Conservation (phyloP, 164 flowering plant species). For the Piper longum region DNA sequence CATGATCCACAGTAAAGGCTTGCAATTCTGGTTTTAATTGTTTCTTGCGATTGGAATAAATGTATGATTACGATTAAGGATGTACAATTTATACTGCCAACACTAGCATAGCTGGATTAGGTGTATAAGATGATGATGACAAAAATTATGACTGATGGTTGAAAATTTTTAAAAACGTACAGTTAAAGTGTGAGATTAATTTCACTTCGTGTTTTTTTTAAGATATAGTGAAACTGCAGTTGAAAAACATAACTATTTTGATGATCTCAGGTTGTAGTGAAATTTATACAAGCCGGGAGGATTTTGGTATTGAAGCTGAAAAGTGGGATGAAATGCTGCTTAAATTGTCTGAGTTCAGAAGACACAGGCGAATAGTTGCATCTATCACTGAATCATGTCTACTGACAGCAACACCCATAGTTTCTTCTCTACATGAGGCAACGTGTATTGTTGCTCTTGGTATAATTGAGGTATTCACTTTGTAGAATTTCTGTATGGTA, state of each 20-base stretch:
- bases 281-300: not conserved
- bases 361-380: constrained; percentile 65
- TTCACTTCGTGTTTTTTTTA: no score
- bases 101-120: no score
- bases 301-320: constrained; percentile 15
- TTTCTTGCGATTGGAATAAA: no score
- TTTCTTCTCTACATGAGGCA: constrained; percentile 51
- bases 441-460: constrained; percentile 56
- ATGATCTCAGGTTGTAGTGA: not conserved
- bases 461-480: constrained; percentile 53
- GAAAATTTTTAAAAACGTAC: not conserved
- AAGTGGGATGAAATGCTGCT: constrained; percentile 45
- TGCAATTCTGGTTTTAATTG: no score
- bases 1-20: no score
- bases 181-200: not conserved
- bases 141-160: not conserved
- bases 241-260: not conserved
- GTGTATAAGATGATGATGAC: no score
- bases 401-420: constrained; percentile 52
- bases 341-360: constrained; percentile 46
- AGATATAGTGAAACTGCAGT: no score
- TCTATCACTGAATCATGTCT: constrained; percentile 68
- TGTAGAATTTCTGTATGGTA: not conserved
- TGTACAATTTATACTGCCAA: no score
- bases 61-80: no score